Evolutionary conservation across 148 eudicot species (phyloP).

Genomic region (Polygonum aviculare): DNA sequence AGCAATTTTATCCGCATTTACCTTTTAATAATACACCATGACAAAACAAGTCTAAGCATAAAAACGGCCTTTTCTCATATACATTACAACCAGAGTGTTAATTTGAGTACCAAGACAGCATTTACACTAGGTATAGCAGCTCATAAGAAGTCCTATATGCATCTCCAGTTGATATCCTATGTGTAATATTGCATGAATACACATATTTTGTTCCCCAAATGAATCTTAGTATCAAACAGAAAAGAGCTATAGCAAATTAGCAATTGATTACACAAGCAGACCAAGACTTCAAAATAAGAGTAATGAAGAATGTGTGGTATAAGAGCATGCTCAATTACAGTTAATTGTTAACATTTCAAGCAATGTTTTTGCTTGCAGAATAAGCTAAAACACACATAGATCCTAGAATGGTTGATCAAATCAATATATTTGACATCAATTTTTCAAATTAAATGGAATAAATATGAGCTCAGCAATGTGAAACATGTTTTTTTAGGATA

Average conservation of each 20-base stretch:
- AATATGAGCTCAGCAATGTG: not conserved
- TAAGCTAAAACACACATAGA: not conserved
- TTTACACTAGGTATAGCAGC: not conserved
- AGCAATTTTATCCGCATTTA: conserved; percentile 88
- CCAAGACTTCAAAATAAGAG: not conserved
- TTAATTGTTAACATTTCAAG: not conserved
- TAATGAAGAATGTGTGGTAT: not conserved
- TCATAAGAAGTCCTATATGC: not conserved
- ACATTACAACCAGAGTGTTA: not conserved
- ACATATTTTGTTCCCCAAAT: not conserved
- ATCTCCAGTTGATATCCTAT: not conserved
- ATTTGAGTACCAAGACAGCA: not conserved
- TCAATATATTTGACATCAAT: not conserved
- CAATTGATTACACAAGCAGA: not conserved
- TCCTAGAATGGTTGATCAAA: not conserved
- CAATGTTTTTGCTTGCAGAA: not conserved
- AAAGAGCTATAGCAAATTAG: not conserved
- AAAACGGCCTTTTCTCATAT: not conserved
- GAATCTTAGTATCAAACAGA: not conserved
- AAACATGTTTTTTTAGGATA: too few relatives aligned
- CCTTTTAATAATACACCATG: conserved; percentile 21
- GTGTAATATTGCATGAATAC: not conserved
- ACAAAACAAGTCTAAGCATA: not conserved
- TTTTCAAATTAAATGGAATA: not conserved
- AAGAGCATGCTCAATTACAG: not conserved